Conservation (phyloP, 139 green algal species). For the Yamagishiella unicocca region DNA sequence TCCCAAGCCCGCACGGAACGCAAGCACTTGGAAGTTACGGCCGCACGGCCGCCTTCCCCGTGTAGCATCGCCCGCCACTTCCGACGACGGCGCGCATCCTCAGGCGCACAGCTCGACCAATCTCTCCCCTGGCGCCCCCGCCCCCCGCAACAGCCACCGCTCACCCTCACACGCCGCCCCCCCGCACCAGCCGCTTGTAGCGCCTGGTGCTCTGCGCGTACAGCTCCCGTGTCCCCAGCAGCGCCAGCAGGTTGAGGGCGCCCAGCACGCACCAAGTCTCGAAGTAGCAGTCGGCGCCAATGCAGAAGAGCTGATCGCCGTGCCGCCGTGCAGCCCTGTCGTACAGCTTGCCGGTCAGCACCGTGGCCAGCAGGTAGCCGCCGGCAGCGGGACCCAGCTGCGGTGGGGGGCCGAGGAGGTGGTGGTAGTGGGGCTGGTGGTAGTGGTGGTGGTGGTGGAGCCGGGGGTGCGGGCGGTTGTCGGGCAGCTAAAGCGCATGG, state of each 20-base stretch:
- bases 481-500: too few relatives aligned
- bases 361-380: conserved; percentile 64
- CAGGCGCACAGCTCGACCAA: too few relatives aligned
- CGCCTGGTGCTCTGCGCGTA: not conserved
- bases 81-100: too few relatives aligned
- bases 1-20: too few relatives aligned
- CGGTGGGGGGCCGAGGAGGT: not conserved
- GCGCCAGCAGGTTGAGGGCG: conserved; percentile 27
- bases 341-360: conserved; percentile 65
- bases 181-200: conserved; percentile 24
- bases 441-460: not conserved
- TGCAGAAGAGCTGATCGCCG: conserved; percentile 26
- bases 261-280: conserved; percentile 38
- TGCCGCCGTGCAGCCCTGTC: conserved; percentile 42
- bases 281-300: conserved; percentile 40
- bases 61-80: too few relatives aligned
- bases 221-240: conserved; percentile 38
- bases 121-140: too few relatives aligned
- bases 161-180: conserved; percentile 12
- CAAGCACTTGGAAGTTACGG: too few relatives aligned
- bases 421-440: not conserved
- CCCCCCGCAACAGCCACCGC: too few relatives aligned
- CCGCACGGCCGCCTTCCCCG: too few relatives aligned
- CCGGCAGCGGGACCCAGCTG: conserved; percentile 60
- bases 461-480: too few relatives aligned